Percentiles rank a stretch among this genome's conserved stretches.
Conservation (phyloP, 1,139 yeast species). For the Debaryomyces nepalensis region DNA sequence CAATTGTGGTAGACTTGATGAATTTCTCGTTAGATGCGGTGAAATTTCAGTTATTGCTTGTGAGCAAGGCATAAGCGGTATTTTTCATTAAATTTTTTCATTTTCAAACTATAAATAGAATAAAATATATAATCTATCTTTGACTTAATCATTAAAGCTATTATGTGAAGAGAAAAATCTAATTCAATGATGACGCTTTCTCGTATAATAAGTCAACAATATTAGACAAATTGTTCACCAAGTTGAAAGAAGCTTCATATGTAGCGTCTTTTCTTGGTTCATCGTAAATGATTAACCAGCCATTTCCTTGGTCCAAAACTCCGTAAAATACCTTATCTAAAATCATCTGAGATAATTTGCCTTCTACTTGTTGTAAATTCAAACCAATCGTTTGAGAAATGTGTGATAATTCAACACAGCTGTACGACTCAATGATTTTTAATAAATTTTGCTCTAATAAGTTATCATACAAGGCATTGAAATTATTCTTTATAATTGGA, state of each 20-base stretch:
- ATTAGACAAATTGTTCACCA: slow-evolving; percentile 82
- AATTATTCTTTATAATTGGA: slow-evolving; percentile 87
- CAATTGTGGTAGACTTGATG: slow-evolving; percentile 62
- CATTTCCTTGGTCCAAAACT: slow-evolving; percentile 96
- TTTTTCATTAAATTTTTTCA: slow-evolving; percentile 23
- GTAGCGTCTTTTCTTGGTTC: slow-evolving; percentile 89
- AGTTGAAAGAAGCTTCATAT: slow-evolving; percentile 84
- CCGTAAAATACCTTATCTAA: slow-evolving; percentile 93
- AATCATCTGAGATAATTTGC: slow-evolving; percentile 94
- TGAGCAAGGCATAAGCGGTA: slow-evolving; percentile 44
- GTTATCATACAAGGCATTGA: slow-evolving; percentile 90
- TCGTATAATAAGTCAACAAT: slow-evolving; percentile 93
- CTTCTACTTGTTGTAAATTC: slow-evolving; percentile 88
- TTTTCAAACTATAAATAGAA: neutral
- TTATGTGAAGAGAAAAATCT: slow-evolving; percentile 14
- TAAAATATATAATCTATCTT: slow-evolving; percentile 6
- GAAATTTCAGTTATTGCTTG: slow-evolving; percentile 55
- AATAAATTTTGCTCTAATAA: slow-evolving; percentile 90
- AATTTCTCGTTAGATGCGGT: slow-evolving; percentile 64
- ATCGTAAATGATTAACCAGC: slow-evolving; percentile 92
- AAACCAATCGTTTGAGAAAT: slow-evolving; percentile 88
- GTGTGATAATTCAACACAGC: slow-evolving; percentile 89
- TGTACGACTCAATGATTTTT: slow-evolving; percentile 94
- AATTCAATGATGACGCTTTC: slow-evolving; percentile 82
- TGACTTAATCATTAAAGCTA: slow-evolving; percentile 1